These are phyloP conservation scores for Aurifilum marmelostoma DNA, from an alignment of 2,329 filamentous ascomycete species.

Conservation along the genomic window DNA sequence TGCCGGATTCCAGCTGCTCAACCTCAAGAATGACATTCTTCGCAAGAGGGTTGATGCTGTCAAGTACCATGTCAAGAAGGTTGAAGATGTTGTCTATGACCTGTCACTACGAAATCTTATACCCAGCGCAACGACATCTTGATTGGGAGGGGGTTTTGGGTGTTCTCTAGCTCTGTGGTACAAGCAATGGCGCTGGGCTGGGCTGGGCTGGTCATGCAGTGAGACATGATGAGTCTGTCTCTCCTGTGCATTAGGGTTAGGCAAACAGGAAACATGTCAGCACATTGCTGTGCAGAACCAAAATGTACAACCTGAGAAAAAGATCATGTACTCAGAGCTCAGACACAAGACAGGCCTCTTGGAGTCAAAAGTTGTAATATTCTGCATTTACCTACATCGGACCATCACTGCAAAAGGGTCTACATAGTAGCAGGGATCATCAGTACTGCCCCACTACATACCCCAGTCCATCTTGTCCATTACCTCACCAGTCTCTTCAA, in stretches of 20 bases:
- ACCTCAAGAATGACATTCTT: constrained; percentile 93
- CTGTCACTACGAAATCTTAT: constrained; percentile 84
- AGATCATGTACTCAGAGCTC: neutral
- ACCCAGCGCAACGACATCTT: constrained; percentile 41
- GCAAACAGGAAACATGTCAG: neutral
- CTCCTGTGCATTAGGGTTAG: neutral
- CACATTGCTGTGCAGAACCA: neutral
- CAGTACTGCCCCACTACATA: constrained; percentile 12
- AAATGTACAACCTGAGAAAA: no score
- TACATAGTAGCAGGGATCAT: constrained; percentile 2
- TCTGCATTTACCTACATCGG: no score
- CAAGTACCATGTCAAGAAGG: constrained; percentile 97
- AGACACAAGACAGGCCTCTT: neutral
- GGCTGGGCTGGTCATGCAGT: neutral
- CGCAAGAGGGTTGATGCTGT: constrained; percentile 87
- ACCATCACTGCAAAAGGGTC: neutral
- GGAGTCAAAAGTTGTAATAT: no score
- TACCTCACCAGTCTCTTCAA: constrained; percentile 20
- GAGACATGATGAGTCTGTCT: neutral
- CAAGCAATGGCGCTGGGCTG: neutral
- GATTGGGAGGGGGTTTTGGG: neutral
- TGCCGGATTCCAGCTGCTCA: constrained; percentile 94
- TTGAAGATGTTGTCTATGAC: constrained; percentile 98
- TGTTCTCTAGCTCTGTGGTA: neutral
- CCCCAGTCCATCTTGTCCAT: constrained; percentile 12